Conservation (phyloP, 306 rosid genomes). For the Acacia confusa region DNA sequence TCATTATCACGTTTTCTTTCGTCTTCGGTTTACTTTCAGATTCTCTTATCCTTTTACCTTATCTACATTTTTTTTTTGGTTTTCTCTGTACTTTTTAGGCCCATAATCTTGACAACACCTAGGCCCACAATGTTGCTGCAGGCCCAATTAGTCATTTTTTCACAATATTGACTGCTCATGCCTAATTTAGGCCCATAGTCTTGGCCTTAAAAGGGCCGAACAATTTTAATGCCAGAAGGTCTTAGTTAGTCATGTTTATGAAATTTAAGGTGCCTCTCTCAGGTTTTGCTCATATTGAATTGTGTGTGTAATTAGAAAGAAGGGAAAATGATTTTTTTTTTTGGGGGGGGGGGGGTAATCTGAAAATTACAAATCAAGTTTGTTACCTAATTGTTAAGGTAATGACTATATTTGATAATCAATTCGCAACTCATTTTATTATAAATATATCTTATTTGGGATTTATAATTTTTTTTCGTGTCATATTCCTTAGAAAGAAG, state of each 20-base stretch:
- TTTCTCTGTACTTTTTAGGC: not conserved
- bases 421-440: no score
- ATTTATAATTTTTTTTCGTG: no score
- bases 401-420: not conserved
- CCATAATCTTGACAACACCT: not conserved
- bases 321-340: no score
- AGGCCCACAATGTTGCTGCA: not conserved
- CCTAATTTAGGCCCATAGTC: not conserved
- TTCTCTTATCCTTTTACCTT: conserved; percentile 25
- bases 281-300: not conserved
- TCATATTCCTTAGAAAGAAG: not conserved
- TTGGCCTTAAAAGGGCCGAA: not conserved
- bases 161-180: not conserved
- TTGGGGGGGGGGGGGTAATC: no score
- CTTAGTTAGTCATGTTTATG: not conserved
- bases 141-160: not conserved
- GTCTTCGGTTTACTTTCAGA: not conserved
- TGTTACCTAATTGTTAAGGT: no score
- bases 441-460: rapidly evolving
- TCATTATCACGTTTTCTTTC: not conserved
- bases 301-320: not conserved
- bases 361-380: no score
- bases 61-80: not conserved
- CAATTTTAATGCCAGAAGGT: not conserved
- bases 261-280: not conserved